Base-by-base conservation (phyloP, 345 rosid genomes). In the Salix brachista region DNA sequence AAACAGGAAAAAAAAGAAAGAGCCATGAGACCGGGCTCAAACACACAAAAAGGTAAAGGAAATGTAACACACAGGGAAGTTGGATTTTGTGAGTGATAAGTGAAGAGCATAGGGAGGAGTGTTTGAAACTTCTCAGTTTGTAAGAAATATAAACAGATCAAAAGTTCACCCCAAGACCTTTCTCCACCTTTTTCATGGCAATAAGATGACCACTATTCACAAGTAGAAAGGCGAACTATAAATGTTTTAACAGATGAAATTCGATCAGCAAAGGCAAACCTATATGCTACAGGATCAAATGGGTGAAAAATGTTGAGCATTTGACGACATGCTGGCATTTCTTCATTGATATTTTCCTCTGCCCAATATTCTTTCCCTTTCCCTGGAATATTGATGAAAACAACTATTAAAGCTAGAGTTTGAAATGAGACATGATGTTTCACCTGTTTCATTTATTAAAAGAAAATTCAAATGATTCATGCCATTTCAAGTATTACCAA, bases 231-330 rank as follows among this genome's bases (percentile, higher is more conserved):
- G 61, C 36, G 71, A 23, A 48, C 3, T 67, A 67, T 18, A 18
- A 72, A 41, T 36, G 34, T 50, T 36, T 56, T 30, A 58, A 41
- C 39, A 69, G 1, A 14, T 48, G 28, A 21, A 32, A 67, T 41
- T 70, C 34, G 16, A 75, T 2, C 25, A 30, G 77, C 66, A 41
- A 77, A 65, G 68, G 78, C 84, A 75, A 65, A 96, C 99, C 99
- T 92, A 84, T 93, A 96, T 73, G 99, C 99, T 79, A 96, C 99
- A 67, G 99, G 99, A 85, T 96, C 99, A 81, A 77, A 96, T 28
- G 98, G 99, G 82, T 93, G 98, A 84, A 93, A 96, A 76, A 96
- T 96, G 88, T 93, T 96, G 91, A 93, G 86, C 98, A 96, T 93
- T 86, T 88, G 99, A 75, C 83, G 87, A 83, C 98, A 96, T 69